Evolutionary conservation across 805 yeast genomes (phyloP).

Genomic region (Metschnikowia similis): DNA sequence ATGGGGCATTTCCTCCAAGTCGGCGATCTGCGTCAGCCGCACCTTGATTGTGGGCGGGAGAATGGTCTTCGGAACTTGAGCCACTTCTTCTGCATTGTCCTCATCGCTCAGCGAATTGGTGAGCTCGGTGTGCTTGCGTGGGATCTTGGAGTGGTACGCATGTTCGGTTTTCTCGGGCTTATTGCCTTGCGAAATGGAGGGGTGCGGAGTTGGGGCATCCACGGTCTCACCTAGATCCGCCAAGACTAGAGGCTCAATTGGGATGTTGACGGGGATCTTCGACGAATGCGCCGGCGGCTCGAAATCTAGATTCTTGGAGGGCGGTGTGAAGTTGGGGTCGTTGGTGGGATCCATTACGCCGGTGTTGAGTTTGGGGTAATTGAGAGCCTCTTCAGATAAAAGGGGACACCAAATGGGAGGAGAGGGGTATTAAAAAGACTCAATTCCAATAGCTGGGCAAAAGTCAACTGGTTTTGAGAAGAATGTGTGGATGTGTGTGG

Average conservation of each 20-base stretch:
- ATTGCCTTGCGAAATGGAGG: slow-evolving; percentile 19
- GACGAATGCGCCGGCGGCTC: slow-evolving; percentile 66
- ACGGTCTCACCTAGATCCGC: slow-evolving; percentile 69
- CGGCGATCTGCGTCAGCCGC: slow-evolving; percentile 70
- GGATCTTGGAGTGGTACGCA: slow-evolving; percentile 40
- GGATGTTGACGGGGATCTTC: slow-evolving; percentile 66
- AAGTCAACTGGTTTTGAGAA: neutral
- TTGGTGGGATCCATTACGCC: slow-evolving; percentile 81
- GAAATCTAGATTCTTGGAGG: slow-evolving; percentile 58
- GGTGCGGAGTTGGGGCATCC: slow-evolving; percentile 69
- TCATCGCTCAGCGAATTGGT: slow-evolving; percentile 45
- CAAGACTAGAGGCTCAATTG: slow-evolving; percentile 65
- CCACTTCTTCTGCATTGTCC: neutral
- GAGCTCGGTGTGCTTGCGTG: slow-evolving; percentile 54
- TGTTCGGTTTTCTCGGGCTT: slow-evolving; percentile 11
- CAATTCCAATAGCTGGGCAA: neutral
- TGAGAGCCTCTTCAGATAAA: too few relatives aligned
- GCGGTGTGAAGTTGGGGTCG: slow-evolving; percentile 88
- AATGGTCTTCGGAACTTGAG: slow-evolving; percentile 14
- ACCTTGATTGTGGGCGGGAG: slow-evolving; percentile 44
- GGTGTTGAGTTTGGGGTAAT: neutral
- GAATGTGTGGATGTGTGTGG: neutral
- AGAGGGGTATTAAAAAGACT: neutral
- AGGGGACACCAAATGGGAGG: neutral
- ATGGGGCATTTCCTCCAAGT: slow-evolving; percentile 94